Conservation (phyloP, 352 stramenopile species). For the Globisporangium irregulare region DNA sequence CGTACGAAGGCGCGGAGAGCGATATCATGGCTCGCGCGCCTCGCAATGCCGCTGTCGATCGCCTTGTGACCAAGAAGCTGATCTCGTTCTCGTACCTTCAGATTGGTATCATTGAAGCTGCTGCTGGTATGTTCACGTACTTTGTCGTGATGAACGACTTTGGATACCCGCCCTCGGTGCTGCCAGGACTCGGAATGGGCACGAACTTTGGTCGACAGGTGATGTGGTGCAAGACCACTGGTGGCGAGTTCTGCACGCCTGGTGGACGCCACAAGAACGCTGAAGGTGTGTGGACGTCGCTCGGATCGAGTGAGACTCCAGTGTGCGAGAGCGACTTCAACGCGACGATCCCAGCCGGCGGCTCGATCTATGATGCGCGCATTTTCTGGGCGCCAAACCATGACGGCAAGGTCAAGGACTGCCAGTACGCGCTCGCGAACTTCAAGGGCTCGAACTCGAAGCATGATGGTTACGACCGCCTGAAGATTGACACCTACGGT, state of each 20-base stretch:
- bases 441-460: slow-evolving; percentile 32
- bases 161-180: slow-evolving; percentile 64
- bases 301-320: slow-evolving; percentile 21
- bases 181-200: slow-evolving; percentile 49
- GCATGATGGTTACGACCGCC: slow-evolving; percentile 26
- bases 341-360: slow-evolving; percentile 22
- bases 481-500: slow-evolving; percentile 29
- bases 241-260: slow-evolving; percentile 51
- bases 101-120: slow-evolving; percentile 88
- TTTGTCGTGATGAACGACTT: slow-evolving; percentile 88
- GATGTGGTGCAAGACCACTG: slow-evolving; percentile 70
- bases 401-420: slow-evolving; percentile 51
- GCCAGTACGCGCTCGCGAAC: slow-evolving; percentile 61
- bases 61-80: slow-evolving; percentile 89
- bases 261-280: slow-evolving; percentile 26
- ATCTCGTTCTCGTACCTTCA: slow-evolving; percentile 86
- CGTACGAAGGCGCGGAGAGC: slow-evolving; percentile 85
- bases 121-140: slow-evolving; percentile 87
- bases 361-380: slow-evolving; percentile 37
- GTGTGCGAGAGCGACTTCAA: slow-evolving; percentile 29
- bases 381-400: slow-evolving; percentile 52
- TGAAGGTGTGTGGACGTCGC: slow-evolving; percentile 17
- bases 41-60: slow-evolving; percentile 76
- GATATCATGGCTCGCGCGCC: slow-evolving; percentile 87
- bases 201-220: slow-evolving; percentile 68